phyloP scores from a whole-genome alignment of 2,329 filamentous ascomycete genomes.

The Bipolaris zeicola region DNA sequence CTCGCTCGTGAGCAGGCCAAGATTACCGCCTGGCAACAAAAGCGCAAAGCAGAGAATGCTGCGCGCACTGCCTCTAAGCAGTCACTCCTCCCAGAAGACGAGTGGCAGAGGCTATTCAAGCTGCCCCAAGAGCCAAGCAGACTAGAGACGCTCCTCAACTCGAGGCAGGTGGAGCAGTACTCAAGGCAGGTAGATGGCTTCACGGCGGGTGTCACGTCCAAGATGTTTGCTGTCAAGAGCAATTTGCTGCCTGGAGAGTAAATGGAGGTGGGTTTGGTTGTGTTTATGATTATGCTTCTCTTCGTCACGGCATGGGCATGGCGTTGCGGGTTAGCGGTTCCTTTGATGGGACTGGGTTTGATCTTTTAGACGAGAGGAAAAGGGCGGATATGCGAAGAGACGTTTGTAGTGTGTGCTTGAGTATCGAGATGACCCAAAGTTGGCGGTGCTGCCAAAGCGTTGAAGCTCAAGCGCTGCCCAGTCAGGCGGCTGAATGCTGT shows the following conservation, averaged over 20 bases:
- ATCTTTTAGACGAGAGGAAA: slow-evolving; percentile 26
- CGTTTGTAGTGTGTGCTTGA: slow-evolving; percentile 8
- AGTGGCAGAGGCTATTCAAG: slow-evolving; percentile 99
- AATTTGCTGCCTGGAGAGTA: slow-evolving; percentile 65
- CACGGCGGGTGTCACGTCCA: slow-evolving; percentile 85
- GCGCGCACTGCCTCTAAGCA: slow-evolving; percentile 86
- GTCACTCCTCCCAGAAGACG: slow-evolving; percentile 86
- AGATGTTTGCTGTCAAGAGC: slow-evolving; percentile 95
- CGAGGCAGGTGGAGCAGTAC: slow-evolving; percentile 96
- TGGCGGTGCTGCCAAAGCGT: slow-evolving; percentile 12
- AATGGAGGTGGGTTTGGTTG: slow-evolving; percentile 16
- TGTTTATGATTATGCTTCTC: slow-evolving; percentile 43
- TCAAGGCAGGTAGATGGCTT: slow-evolving; percentile 96
- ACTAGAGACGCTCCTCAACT: slow-evolving; percentile 92
- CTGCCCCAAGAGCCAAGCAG: slow-evolving; percentile 92
- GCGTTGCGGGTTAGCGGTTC: slow-evolving; percentile 43
- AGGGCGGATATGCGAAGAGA: slow-evolving; percentile 9
- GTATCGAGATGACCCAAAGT: slow-evolving; percentile 15
- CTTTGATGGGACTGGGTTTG: slow-evolving; percentile 26
- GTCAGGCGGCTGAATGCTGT: slow-evolving; percentile 18
- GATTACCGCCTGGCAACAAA: slow-evolving; percentile 94
- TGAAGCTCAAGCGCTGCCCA: slow-evolving; percentile 8
- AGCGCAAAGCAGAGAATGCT: slow-evolving; percentile 95
- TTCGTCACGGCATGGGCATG: slow-evolving; percentile 47
- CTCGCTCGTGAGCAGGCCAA: slow-evolving; percentile 93